Base-by-base conservation (phyloP, 164 flowering plant genomes). In the Kalanchoe fedtschenkoi region DNA sequence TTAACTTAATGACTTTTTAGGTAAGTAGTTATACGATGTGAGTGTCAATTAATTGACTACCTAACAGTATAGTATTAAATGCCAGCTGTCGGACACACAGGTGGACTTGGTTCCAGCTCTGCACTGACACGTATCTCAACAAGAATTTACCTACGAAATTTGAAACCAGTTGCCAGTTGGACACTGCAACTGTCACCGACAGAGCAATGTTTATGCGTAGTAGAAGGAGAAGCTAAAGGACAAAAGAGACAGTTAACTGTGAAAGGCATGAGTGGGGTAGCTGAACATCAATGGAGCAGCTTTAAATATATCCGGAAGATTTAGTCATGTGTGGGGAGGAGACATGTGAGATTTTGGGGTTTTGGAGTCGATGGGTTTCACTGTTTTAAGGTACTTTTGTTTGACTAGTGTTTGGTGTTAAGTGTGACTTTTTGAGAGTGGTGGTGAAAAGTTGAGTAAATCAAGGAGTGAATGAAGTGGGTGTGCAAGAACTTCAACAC, bases 211-310 rank as follows among this genome's bases (percentile, higher is more conserved):
- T n/a, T n/a, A n/a, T n/a, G n/a, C n/a, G n/a, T n/a, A n/a, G n/a
- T n/a, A n/a, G n/a, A n/a, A n/a, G n/a, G n/a, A 28, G 56, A 24
- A 10, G 56, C 22, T 51, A 51, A 17, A 24, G 17, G 32, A 51
- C 56, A 51, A 51, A 51, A 51, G 17, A 51, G 56, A 51, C 56
- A 26, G 32, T 51, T 47, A 47, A 47, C 55, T 47, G 55, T 47
- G 21, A 24, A 22, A 47, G 29, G 10, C 1, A 47, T 47, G 21
- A 47, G 55, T 47, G 55, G 55, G 55, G 2, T 11, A 42, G 46
- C 21, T 44, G 28, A 47, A 21, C 16, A 47, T 21, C n/a, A n/a
- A n/a, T n/a, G n/a, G n/a, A n/a, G n/a, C n/a, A n/a, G n/a, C n/a
- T n/a, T n/a, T n/a, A n/a, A n/a, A n/a, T n/a, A n/a, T n/a, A n/a